Base-by-base conservation (phyloP, 371 early-diverging fungal genomes). In the Saksenaea vasiformis region DNA sequence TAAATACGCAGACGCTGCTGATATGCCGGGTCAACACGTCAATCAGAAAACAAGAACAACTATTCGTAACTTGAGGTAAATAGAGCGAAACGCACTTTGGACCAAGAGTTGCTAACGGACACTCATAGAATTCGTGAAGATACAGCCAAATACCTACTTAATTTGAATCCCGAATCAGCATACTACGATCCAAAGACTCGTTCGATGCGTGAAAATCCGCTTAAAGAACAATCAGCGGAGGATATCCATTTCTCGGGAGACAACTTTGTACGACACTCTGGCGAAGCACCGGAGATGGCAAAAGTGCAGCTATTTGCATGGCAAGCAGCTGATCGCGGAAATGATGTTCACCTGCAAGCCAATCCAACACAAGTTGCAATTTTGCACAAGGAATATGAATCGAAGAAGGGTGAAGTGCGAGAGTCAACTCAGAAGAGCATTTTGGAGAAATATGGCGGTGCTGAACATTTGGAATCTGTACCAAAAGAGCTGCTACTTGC, bases 101-200 rank as follows among this genome's bases (percentile, higher is more conserved):
- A n/a, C n/a, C n/a, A 26, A 43, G 26, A 3, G 15, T 61, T 19
- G 17, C n/a, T 36, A 35, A 51, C 7, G 5, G 5, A 14, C 19
- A 15, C 36, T 28, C 41, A 38, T 51, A 88, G 92, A 79, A 98
- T 99, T 75, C 95, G 99, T 74, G 99, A 99, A 84, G 99, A 99
- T 79, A 97, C 96, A 9, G 97, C 99, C 44, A 99, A 99, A 78
- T 99, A 99, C 72, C 82, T 99, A 57, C 84, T 90, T 58, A 97
- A 98, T 77, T 75, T 98, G 65, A 95, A 96, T 70, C 86, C 90
- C n/a, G 87, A 96, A 64, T 94, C 95, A 1, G 98, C 97, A 0
- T 91, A 95, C 82, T 99, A 99, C 72, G 98, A 99, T 79, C 99
- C 99, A 34, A 99, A 99, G 76, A 95, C 98, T 8, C 89, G 98